Conservation (phyloP, 805 yeast species). For the Myxozyma vanderwaltii region DNA sequence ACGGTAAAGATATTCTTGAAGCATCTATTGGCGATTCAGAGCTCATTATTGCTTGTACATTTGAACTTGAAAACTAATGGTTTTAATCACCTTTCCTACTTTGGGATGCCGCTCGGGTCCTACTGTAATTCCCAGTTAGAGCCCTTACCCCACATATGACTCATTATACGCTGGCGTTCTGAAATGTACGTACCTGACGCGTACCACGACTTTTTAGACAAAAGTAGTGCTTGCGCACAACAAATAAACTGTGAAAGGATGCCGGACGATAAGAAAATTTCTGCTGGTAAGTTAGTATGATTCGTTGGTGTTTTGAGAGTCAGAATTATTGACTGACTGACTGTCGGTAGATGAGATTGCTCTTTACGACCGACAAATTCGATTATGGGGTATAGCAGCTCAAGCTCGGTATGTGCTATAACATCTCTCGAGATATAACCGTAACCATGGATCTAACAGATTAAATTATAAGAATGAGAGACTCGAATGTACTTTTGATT, state of each 20-base stretch:
- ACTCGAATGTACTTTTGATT: constrained; percentile 68
- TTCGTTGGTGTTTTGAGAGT: not conserved
- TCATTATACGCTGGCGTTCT: too few species aligned
- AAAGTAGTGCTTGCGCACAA: too few species aligned
- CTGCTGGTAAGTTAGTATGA: constrained; percentile 18
- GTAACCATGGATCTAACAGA: not conserved
- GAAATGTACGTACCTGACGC: not conserved
- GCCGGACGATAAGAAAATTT: constrained; percentile 22
- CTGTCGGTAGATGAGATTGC: constrained; percentile 71
- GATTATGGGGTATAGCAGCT: constrained; percentile 95
- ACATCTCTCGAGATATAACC: not conserved
- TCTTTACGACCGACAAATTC: constrained; percentile 88
- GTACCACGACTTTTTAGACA: too few species aligned
- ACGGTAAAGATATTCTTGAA: constrained; percentile 2
- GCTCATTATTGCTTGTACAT: not conserved
- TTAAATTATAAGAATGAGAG: constrained; percentile 53
- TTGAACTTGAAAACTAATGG: not conserved
- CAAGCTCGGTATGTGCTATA: constrained; percentile 58
- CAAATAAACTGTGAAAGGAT: too few species aligned
- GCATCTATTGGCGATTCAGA: not conserved
- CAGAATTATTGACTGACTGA: not conserved
- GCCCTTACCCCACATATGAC: not conserved
- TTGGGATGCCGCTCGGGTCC: not conserved
- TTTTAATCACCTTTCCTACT: too few species aligned
- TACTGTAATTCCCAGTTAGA: not conserved